Evolutionary conservation across 352 stramenopile species (phyloP), one percentile per base, ranked within the genome.

Genomic region (Phytophthora tubulina): DNA sequence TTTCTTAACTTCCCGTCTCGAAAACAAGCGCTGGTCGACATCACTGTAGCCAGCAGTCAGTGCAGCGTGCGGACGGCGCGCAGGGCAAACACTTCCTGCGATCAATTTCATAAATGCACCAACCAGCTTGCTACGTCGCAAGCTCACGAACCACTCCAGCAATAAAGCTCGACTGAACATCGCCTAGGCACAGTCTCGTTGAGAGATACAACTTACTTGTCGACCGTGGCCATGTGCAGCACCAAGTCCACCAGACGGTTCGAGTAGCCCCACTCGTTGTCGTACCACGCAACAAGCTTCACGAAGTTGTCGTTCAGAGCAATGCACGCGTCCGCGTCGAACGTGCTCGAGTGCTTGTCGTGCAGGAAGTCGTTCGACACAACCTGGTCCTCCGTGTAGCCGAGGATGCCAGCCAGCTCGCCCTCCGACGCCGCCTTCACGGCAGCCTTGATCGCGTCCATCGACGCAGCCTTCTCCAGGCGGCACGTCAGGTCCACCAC

Each of bases 251-350:
- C 85, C 65, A 99, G 87, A 86, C 97, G 96, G 91, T 91, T 92
- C 71, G 88, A 98, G 96, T 99, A 99, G 72, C 98, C 98, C 86
- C 95, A 99, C 85, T 99, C 98, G 92, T 99, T 99, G 90, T 99
- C 98, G 84, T 99, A 99, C 97, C 97, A 99, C 64, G 96, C 95
- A 54, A 99, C 91, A 73, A 99, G 90, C 97, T 99, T 99, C 68
- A 99, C 96, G 78, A 99, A 99, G 80, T 97, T 90, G 71, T 97
- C 90, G 76, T 97, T 99, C 70, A 99, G 94, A 67, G 64, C 70
- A 52, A 77, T 77, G 48, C 70, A 67, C 10, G 70, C 70, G n/a
- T 66, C 53, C 21, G 70, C 74, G 39, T 81, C 66, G 51, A 81
- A 78, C 38, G 54, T 77, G 51, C 39, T 64, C 54, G 70, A 77